phyloP scores from a whole-genome alignment of 129 eudicot genomes.

The Mikania micrantha region DNA sequence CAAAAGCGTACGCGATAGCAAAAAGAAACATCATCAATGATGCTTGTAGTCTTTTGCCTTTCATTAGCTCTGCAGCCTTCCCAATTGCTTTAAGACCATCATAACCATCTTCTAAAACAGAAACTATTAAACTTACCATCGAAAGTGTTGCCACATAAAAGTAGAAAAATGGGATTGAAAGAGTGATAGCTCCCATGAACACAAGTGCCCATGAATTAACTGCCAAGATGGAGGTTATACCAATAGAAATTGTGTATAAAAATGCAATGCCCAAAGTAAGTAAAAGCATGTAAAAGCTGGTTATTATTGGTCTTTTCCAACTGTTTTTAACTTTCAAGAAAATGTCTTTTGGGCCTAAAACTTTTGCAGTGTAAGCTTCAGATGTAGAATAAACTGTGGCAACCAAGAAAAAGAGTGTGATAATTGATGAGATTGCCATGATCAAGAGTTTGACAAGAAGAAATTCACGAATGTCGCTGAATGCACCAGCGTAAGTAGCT shows the following conservation, averaged over 20 bases:
- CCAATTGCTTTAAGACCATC: slow-evolving; percentile 29
- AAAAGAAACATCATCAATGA: slow-evolving; percentile 19
- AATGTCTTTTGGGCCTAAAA: slow-evolving; percentile 26
- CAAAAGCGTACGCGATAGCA: background rate
- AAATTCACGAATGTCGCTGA: slow-evolving; percentile 9
- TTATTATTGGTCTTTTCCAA: slow-evolving; percentile 27
- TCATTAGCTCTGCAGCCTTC: slow-evolving; percentile 29
- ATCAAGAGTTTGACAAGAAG: slow-evolving; percentile 16
- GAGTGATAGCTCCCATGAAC: slow-evolving; percentile 11
- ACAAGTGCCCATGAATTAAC: slow-evolving; percentile 16
- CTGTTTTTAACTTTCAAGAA: slow-evolving; percentile 1
- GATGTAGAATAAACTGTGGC: slow-evolving; percentile 20
- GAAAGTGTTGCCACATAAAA: slow-evolving; percentile 21
- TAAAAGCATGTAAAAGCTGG: slow-evolving; percentile 29
- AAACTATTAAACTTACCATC: slow-evolving; percentile 34
- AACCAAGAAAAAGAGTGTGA: slow-evolving; percentile 22
- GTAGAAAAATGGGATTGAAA: slow-evolving; percentile 23
- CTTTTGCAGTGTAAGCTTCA: slow-evolving; percentile 34
- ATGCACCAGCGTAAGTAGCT: background rate
- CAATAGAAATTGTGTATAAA: slow-evolving; percentile 12
- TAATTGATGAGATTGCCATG: slow-evolving; percentile 7
- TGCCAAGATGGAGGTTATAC: slow-evolving; percentile 4
- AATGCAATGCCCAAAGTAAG: slow-evolving; percentile 17
- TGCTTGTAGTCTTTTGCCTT: slow-evolving; percentile 27
- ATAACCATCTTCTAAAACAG: slow-evolving; percentile 20